These are phyloP conservation scores for Phaffia tasmanica DNA, from an alignment of 768 basidiomycete genomes.

Conservation along the genomic window DNA sequence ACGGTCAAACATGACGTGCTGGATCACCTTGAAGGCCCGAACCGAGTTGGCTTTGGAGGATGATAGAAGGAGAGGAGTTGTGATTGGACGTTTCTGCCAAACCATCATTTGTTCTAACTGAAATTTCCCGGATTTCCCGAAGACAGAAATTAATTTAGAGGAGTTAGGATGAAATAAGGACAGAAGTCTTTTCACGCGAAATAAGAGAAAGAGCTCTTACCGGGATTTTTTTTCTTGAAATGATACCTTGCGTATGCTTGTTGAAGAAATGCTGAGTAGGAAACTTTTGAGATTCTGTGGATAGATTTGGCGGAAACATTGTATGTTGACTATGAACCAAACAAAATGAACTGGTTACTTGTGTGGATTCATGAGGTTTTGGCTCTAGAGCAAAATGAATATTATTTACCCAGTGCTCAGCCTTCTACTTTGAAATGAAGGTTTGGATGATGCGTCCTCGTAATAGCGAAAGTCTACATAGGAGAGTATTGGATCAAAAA, in stretches of 20 bases:
- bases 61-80: constrained; percentile 61
- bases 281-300: no score
- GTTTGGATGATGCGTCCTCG: no score
- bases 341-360: constrained; percentile 59
- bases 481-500: no score
- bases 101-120: constrained; percentile 67
- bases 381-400: constrained; percentile 40
- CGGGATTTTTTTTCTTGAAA: constrained; percentile 41
- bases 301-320: constrained; percentile 47
- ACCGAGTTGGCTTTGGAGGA: constrained; percentile 67
- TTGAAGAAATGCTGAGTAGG: constrained; percentile 51
- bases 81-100: constrained; percentile 43
- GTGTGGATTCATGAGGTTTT: constrained; percentile 64
- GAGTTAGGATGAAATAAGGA: no score
- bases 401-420: no score
- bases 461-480: no score
- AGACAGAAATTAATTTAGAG: no score
- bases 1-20: constrained; percentile 86
- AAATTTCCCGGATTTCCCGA: constrained; percentile 36
- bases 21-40: constrained; percentile 75
- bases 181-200: no score
- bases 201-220: background rate
- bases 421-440: no score
- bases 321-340: constrained; percentile 47
- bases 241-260: constrained; percentile 63